A percentile compares a stretch with the other conserved stretches of the same genome.
Conservation (phyloP, 371 early-diverging fungal genomes). For the Saksenaea oblongispora region DNA sequence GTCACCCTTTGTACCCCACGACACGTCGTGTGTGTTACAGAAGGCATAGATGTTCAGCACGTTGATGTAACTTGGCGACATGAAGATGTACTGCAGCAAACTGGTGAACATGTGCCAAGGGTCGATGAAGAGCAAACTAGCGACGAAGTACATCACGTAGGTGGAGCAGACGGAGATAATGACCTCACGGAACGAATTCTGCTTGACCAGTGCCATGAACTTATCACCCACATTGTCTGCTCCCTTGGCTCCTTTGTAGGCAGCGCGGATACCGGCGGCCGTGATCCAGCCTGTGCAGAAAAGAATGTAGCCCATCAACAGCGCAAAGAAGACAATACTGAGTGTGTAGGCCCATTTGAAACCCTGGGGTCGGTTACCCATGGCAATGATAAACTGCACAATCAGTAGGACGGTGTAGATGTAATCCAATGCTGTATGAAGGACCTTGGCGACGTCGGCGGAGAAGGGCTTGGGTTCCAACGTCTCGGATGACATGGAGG, state of each 20-base stretch:
- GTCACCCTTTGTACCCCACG: conserved; percentile 95
- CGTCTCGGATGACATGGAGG: conserved; percentile 26
- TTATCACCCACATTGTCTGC: conserved; percentile 14
- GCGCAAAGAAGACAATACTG: conserved; percentile 40
- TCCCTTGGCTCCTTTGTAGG: conserved; percentile 22
- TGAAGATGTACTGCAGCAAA: conserved; percentile 82
- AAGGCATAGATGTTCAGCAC: conserved; percentile 91
- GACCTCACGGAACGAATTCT: conserved; percentile 72
- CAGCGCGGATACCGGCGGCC: conserved; percentile 36
- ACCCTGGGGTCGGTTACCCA: conserved; percentile 87
- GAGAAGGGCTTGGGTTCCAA: conserved; percentile 51
- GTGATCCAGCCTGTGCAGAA: conserved; percentile 55
- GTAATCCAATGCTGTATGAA: conserved; percentile 54
- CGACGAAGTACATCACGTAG: conserved; percentile 81
- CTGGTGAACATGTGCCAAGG: conserved; percentile 94
- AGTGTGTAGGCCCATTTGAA: conserved; percentile 66
- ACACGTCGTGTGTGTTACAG: conserved; percentile 87
- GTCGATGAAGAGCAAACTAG: conserved; percentile 79
- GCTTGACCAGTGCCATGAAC: conserved; percentile 20
- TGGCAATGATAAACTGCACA: conserved; percentile 66
- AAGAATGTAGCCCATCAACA: conserved; percentile 46
- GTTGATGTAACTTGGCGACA: conserved; percentile 87
- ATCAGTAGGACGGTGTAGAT: conserved; percentile 66
- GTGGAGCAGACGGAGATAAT: conserved; percentile 79
- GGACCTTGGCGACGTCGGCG: conserved; percentile 22